Conservation (phyloP, 129 eudicot species). For the Pulicaria dysenterica region DNA sequence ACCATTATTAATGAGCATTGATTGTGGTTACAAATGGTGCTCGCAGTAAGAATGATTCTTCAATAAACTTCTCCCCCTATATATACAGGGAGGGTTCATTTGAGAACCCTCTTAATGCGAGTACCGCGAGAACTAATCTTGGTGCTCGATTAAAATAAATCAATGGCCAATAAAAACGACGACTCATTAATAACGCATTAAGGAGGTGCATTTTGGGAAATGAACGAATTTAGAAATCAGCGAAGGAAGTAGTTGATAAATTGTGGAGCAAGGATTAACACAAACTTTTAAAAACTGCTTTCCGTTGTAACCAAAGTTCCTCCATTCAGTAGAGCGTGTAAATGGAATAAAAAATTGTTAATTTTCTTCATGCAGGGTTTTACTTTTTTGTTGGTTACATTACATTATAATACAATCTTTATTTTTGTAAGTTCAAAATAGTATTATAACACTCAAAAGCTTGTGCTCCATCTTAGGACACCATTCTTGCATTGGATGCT, state of each 20-base stretch:
- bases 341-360: not conserved
- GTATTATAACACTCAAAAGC: constrained; percentile 12
- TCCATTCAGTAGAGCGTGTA: not conserved
- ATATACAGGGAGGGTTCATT: no score
- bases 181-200: no score
- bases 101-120: no score
- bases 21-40: no score
- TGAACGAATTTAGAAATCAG: not conserved
- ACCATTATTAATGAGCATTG: no score
- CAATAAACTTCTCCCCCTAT: no score
- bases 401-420: not conserved
- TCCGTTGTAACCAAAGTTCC: not conserved
- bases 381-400: not conserved
- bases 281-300: not conserved
- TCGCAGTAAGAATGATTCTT: no score
- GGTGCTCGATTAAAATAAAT: no score
- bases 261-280: not conserved
- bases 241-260: not conserved
- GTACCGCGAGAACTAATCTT: no score
- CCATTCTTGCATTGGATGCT: constrained; percentile 21
- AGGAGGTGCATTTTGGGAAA: no score
- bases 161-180: no score
- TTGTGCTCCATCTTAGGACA: not conserved
- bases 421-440: constrained; percentile 4
- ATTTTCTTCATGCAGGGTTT: constrained; percentile 5